A percentile compares a stretch with the other conserved stretches of the same genome.
phyloP scores from a whole-genome alignment of 2,329 filamentous ascomycete genomes.

The Claviceps sp. region DNA sequence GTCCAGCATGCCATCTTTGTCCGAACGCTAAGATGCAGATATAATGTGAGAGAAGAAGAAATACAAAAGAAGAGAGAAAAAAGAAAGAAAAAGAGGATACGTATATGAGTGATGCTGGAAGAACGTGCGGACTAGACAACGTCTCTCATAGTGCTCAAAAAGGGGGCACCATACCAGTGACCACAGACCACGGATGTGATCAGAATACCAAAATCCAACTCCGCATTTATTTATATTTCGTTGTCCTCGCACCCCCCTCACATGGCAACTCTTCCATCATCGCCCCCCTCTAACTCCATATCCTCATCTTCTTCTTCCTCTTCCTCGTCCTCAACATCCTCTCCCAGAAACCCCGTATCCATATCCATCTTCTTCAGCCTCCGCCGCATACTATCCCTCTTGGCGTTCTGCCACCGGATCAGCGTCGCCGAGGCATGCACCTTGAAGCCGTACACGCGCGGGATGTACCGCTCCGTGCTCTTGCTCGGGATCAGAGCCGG shows the following conservation, averaged over 20 bases:
- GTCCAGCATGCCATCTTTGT: background rate
- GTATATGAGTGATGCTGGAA: background rate
- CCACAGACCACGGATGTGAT: background rate
- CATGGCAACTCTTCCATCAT: constrained; percentile 15
- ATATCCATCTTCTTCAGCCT: constrained; percentile 59
- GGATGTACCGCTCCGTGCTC: constrained; percentile 73
- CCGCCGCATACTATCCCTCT: constrained; percentile 70
- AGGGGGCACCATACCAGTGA: background rate
- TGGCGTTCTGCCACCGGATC: constrained; percentile 77
- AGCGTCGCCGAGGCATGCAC: constrained; percentile 83
- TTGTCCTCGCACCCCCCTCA: background rate
- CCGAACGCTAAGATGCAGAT: background rate
- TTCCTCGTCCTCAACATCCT: constrained; percentile 52
- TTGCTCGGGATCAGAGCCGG: constrained; percentile 80
- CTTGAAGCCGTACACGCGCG: constrained; percentile 87
- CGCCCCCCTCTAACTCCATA: constrained; percentile 25
- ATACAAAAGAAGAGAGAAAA: background rate
- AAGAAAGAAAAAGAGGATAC: background rate
- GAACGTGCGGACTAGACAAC: background rate
- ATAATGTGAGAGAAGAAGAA: background rate
- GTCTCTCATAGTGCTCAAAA: background rate
- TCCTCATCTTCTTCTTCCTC: constrained; percentile 37
- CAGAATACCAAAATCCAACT: no score
- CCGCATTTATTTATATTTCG: no score
- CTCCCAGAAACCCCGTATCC: constrained; percentile 68